phyloP scores from a whole-genome alignment of 2,329 filamentous ascomycete species.

The Phialophora chinensis region DNA sequence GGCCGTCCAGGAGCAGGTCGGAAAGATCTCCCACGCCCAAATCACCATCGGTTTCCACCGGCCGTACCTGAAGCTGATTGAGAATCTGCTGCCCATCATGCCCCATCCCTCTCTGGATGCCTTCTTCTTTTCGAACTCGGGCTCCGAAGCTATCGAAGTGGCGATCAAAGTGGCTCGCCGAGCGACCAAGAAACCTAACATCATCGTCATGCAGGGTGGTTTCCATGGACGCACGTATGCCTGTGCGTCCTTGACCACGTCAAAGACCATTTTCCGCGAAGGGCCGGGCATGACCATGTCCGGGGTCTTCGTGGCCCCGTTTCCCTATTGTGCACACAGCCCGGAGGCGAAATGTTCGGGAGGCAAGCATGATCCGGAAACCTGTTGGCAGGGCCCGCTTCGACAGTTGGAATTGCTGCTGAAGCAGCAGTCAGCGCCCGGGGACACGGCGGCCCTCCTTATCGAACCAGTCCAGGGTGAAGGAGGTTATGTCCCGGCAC shows the following conservation, averaged over 20 bases:
- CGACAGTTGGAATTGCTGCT: neutral
- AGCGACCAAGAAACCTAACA: neutral
- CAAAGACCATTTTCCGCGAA: neutral
- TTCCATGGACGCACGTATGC: neutral
- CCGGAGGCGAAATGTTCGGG: neutral
- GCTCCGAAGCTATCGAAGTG: neutral
- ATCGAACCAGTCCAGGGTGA: slow-evolving; percentile 48
- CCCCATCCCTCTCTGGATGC: neutral
- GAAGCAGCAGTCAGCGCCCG: neutral
- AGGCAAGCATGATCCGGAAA: neutral
- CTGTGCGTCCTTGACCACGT: neutral
- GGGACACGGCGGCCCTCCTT: slow-evolving; percentile 59
- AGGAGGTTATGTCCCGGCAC: neutral
- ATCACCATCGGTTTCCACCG: neutral
- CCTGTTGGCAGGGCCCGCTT: neutral
- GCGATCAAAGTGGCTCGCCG: neutral
- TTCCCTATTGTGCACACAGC: neutral
- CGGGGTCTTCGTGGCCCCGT: neutral
- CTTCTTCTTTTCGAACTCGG: neutral
- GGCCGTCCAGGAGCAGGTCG: neutral
- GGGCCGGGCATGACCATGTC: neutral
- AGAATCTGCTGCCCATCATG: neutral
- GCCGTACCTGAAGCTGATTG: neutral
- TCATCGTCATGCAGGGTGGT: neutral
- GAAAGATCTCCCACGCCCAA: neutral